Conservation (phyloP, 2,329 filamentous ascomycete species). For the Biscogniauxia sp. region DNA sequence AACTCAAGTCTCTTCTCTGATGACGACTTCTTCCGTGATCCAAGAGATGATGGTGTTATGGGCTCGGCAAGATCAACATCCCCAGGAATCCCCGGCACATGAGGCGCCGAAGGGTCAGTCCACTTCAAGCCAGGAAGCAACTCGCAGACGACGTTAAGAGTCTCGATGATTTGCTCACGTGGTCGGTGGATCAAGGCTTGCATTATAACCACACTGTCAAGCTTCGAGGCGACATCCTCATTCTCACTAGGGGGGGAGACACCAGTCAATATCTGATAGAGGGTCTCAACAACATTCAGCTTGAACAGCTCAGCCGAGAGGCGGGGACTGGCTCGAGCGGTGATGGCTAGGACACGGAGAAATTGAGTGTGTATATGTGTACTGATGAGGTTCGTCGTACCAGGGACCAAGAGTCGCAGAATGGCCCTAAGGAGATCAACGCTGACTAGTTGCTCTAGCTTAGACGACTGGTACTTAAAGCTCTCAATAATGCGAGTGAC, state of each 20-base stretch:
- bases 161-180: constrained; percentile 94
- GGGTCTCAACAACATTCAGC: constrained; percentile 93
- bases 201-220: constrained; percentile 98
- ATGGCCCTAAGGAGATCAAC: constrained; percentile 82
- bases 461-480: constrained; percentile 83
- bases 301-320: constrained; percentile 89
- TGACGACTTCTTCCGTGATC: constrained; percentile 52
- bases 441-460: constrained; percentile 89
- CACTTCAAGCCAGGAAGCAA: constrained; percentile 74
- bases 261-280: constrained; percentile 95
- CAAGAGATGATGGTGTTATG: constrained; percentile 39
- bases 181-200: constrained; percentile 95
- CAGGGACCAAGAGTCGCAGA: constrained; percentile 82
- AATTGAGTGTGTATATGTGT: constrained; percentile 96
- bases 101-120: constrained; percentile 41
- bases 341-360: constrained; percentile 85
- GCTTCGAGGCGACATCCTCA: constrained; percentile 76
- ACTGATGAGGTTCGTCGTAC: constrained; percentile 92
- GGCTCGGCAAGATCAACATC: constrained; percentile 39
- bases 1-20: constrained; percentile 82
- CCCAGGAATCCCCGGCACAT: constrained; percentile 23
- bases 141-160: constrained; percentile 95
- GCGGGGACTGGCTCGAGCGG: constrained; percentile 80
- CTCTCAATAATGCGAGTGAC: constrained; percentile 96
- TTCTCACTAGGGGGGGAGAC: constrained; percentile 83